A percentile compares a stretch with the other conserved stretches of the same genome.
Evolutionary conservation across 2,329 filamentous ascomycete genomes (phyloP).

Genomic region (Arthrobotrys sinensis): DNA sequence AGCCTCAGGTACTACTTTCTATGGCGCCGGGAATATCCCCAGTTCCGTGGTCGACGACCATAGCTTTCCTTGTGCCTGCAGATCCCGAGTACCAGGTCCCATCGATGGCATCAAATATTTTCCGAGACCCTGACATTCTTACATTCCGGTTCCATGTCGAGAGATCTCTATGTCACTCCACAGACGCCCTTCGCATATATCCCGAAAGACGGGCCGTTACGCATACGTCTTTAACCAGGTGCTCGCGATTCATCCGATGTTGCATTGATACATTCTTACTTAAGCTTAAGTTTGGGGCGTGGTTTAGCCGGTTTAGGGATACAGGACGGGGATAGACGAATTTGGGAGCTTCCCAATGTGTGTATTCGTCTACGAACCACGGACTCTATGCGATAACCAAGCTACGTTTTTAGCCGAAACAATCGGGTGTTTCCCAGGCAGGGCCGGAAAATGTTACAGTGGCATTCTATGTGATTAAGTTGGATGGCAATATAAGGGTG

Average conservation of each 20-base stretch:
- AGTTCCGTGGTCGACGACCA: constrained; percentile 4
- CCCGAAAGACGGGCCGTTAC: constrained; percentile 30
- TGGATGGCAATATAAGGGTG: background rate
- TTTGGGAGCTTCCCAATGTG: constrained; percentile 44
- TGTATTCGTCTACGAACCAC: constrained; percentile 23
- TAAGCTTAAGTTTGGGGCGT: constrained; percentile 15
- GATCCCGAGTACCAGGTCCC: constrained; percentile 37
- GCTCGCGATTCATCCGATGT: constrained; percentile 16
- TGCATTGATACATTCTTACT: constrained; percentile 24
- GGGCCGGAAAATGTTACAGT: constrained; percentile 5
- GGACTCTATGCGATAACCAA: constrained; percentile 27
- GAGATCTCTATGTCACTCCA: background rate
- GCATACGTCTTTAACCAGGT: background rate
- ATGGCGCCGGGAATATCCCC: background rate
- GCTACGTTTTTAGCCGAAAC: constrained; percentile 34
- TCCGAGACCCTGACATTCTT: background rate
- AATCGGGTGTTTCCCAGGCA: constrained; percentile 12
- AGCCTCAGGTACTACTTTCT: background rate
- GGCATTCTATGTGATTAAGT: background rate
- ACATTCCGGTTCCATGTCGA: background rate
- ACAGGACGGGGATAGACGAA: constrained; percentile 11
- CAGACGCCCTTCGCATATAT: constrained; percentile 32
- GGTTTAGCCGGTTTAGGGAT: constrained; percentile 34
- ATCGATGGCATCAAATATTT: constrained; percentile 23
- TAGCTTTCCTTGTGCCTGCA: constrained; percentile 25